phyloP scores from a whole-genome alignment of 345 rosid species.

The Salix caprea region DNA sequence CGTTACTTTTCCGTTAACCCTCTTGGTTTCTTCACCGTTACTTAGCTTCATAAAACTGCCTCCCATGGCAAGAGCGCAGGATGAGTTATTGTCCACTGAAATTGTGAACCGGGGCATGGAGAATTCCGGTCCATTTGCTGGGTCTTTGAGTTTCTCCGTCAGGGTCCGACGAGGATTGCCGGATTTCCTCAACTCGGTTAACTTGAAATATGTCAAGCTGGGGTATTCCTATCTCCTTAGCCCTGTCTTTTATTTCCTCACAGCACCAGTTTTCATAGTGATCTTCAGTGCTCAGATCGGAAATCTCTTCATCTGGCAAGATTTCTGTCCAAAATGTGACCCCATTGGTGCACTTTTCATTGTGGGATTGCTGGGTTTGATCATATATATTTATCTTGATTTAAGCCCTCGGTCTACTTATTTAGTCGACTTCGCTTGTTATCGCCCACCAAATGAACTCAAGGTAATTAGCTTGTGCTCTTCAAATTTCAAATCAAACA shows the following conservation, averaged over 20 bases:
- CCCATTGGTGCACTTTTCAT: conserved; percentile 18
- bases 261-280: conserved; percentile 31
- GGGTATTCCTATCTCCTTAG: conserved; percentile 57
- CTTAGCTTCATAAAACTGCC: background rate
- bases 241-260: conserved; percentile 33
- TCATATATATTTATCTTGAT: conserved; percentile 35
- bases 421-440: conserved; percentile 63
- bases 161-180: conserved; percentile 45
- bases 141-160: conserved; percentile 42
- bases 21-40: background rate
- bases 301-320: conserved; percentile 23
- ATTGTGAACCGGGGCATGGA: conserved; percentile 42
- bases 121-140: conserved; percentile 36
- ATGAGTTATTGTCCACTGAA: conserved; percentile 34
- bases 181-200: conserved; percentile 45
- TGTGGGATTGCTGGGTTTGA: conserved; percentile 17
- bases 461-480: conserved; percentile 39
- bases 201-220: conserved; percentile 56
- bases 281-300: conserved; percentile 31
- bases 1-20: too few relatives aligned
- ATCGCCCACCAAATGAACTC: conserved; percentile 54
- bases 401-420: conserved; percentile 42
- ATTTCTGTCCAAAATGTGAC: conserved; percentile 13
- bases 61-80: conserved; percentile 30
- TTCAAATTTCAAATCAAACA: too few relatives aligned